Evolutionary conservation across 129 eudicot genomes (phyloP), one percentile per base, ranked within the genome.

Genomic region (Heracleum sosnowskyi): DNA sequence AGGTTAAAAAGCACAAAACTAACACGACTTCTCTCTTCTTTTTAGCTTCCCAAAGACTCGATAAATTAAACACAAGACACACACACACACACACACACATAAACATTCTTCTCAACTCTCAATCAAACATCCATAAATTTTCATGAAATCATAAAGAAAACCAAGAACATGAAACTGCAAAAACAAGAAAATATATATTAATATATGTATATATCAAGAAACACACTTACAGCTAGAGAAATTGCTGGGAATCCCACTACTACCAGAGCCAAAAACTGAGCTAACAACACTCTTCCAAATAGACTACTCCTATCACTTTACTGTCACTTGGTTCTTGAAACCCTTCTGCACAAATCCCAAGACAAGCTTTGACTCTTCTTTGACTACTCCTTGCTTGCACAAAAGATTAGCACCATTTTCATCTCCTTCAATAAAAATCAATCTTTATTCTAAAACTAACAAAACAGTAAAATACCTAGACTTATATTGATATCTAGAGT

Each of bases 221-320:
- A 41, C 41, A 36, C 46, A 69, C 81, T 51, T 66, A 82, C 81
- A 49, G 39, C 80, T 62, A 16, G 76, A 60, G 28, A 11, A 76
- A 9, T 10, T 22, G 37, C 31, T 37, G 63, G 24, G 13, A 51
- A 64, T 42, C 66, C 47, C 76, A 69, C 31, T 31, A 66, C 69
- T 9, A 68, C 7, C 11, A 69, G 74, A 82, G 29, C 47, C 69
- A 79, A 15, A 13, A 66, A 31, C 72, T 51, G 74, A 80, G 83
- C 71, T 72, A 39, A 36, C 29, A 68, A 76, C 80, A 69, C 83
- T 47, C 75, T 45, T 79, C 86, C 83, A 64, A 66, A 31, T 66
- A 5, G 40, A n/a, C n/a, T n/a, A n/a, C n/a, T 70, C 16, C 47
- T 20, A 11, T 40, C 76, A 24, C 76, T 37, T 51, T 51, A 34